Evolutionary conservation across 192 early-diverging fungal genomes (phyloP).

Genomic region (Backusella australiensis): DNA sequence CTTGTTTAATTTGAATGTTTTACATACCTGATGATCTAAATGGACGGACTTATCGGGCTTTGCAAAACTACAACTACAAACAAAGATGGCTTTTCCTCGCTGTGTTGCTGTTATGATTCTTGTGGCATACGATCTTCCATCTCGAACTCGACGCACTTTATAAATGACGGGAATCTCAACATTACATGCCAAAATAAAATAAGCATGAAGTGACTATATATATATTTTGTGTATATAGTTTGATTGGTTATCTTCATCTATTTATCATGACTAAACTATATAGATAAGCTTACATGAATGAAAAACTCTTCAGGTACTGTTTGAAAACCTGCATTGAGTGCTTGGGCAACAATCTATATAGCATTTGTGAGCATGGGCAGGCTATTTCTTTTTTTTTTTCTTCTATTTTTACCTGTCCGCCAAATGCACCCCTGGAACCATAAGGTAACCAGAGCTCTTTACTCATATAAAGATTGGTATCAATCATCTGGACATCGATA

Average conservation of each 20-base stretch:
- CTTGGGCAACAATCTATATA: slow-evolving; percentile 50
- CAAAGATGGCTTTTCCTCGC: slow-evolving; percentile 75
- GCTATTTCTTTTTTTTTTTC: background rate
- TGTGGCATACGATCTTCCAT: slow-evolving; percentile 54
- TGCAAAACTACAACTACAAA: slow-evolving; percentile 70
- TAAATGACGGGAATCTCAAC: slow-evolving; percentile 78
- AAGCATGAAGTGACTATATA: slow-evolving; percentile 74
- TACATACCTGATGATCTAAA: slow-evolving; percentile 59
- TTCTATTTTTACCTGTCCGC: slow-evolving; percentile 47
- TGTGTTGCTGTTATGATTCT: slow-evolving; percentile 78
- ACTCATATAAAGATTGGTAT: slow-evolving; percentile 68
- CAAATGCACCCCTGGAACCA: slow-evolving; percentile 85
- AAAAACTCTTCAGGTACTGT: slow-evolving; percentile 66
- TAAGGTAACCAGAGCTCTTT: slow-evolving; percentile 78
- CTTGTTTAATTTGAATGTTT: background rate
- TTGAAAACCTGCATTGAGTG: slow-evolving; percentile 70
- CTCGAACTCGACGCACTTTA: slow-evolving; percentile 67
- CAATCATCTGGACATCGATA: slow-evolving; percentile 60
- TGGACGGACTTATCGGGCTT: slow-evolving; percentile 47
- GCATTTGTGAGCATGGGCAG: background rate
- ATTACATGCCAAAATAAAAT: slow-evolving; percentile 82
- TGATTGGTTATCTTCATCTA: background rate
- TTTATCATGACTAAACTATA: background rate
- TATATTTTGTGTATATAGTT: background rate
- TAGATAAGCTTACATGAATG: slow-evolving; percentile 46